Evolutionary conservation across 75 land plant species (phyloP).

Genomic region (Picea sitchensis): DNA sequence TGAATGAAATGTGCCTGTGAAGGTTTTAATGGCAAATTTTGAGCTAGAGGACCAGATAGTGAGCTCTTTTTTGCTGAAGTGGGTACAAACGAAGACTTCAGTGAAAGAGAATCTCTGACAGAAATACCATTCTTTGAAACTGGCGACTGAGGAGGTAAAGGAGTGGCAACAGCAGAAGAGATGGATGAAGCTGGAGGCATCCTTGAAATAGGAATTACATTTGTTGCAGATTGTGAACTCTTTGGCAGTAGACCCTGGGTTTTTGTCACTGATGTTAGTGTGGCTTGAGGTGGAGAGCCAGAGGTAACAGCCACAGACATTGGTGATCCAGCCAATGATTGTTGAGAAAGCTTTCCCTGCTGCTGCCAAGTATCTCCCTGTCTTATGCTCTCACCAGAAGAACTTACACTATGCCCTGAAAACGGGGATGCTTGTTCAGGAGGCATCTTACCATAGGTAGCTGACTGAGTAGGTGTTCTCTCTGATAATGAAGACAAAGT

Average conservation of each 20-base stretch:
- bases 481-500: slow-evolving; percentile 15
- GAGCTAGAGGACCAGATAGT: background rate
- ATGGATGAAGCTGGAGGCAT: slow-evolving; percentile 4
- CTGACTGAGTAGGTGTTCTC: background rate
- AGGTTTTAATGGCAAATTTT: background rate
- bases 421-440: slow-evolving; percentile 12
- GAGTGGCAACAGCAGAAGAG: slow-evolving; percentile 6
- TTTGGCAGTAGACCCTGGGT: slow-evolving; percentile 13
- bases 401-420: slow-evolving; percentile 7
- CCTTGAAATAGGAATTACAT: slow-evolving; percentile 2
- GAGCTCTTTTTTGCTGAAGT: slow-evolving; percentile 1
- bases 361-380: slow-evolving; percentile 12
- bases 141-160: too few species aligned
- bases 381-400: slow-evolving; percentile 9
- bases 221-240: slow-evolving; percentile 5
- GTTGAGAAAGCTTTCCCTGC: slow-evolving; percentile 3
- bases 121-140: too few species aligned
- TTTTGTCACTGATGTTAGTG: slow-evolving; percentile 17
- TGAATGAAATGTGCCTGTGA: slow-evolving; percentile 7
- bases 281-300: slow-evolving; percentile 14
- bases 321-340: slow-evolving; percentile 13
- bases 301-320: slow-evolving; percentile 12
- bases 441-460: slow-evolving; percentile 11
- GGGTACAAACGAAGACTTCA: background rate
- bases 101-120: slow-evolving; percentile 4